Base-by-base conservation (phyloP, 768 basidiomycete genomes). In the Leucocoprinus leucothites region DNA sequence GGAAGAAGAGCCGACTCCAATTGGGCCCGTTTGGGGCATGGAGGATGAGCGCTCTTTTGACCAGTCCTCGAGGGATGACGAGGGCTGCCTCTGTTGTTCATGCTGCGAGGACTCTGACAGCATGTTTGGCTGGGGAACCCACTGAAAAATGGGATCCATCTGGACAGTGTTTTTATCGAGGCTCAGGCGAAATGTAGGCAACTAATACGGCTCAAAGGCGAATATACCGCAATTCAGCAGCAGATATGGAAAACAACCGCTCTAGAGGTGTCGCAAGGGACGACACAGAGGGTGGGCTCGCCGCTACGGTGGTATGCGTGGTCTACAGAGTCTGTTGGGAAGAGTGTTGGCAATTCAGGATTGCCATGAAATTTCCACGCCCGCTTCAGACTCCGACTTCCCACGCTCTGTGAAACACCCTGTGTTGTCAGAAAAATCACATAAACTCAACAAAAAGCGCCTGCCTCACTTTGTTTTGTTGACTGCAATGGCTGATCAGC, bases 81-180 rank as follows among this genome's bases (percentile, higher is more conserved):
- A 53, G 28, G 67, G 53, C 41, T 56, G 54, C 47, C 54, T 56
- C 54, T 71, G 69, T 52, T 67, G 67, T 51, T 57, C 60, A 48
- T 68, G 67, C 54, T 66, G 65, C 45, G 67, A 58, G 49, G 68
- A 60, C 25, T 76, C 74, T 57, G 69, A 64, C 52, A 70, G 63
- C 62, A 69, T 60, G 53, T 66, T 66, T 40, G 68, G 67, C 51
- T 70, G 69, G 60, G 73, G 72, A 47, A 74, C 70, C 78, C 77
- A 79, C 59, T 70, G 68, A 67, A 76, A 79, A 65, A 78, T 64
- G 53, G 59, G 65, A 67, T 78, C 77, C 76, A 78, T 76, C 64
- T 63, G 54, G 63, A 51, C 62, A 67, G 63, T 60, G 48, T 70
- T 70, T 73, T 65, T 65, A 59, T 64, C 61, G 57, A 58, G 61